Evolutionary conservation across 495 filamentous ascomycete species (phyloP).

Genomic region (Pseudoneurospora amorphoporcata): DNA sequence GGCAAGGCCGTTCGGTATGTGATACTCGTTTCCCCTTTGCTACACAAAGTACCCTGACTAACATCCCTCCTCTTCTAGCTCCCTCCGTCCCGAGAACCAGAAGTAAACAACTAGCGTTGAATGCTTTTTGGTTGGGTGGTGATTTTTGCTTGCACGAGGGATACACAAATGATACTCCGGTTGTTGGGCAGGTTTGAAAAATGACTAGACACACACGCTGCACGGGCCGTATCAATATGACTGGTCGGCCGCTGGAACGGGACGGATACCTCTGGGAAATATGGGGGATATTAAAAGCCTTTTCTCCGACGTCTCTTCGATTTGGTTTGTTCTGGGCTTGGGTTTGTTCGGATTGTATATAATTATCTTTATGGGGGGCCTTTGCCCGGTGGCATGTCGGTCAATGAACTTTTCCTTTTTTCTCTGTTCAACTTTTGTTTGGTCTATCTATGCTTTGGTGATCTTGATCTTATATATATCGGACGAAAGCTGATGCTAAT

Average conservation of each 20-base stretch:
- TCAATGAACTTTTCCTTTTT: not conserved
- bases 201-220: not conserved
- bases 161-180: not conserved
- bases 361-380: not conserved
- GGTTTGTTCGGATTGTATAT: not conserved
- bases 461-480: not conserved
- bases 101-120: conserved; percentile 42
- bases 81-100: conserved; percentile 88
- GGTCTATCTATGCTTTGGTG: not conserved
- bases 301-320: not conserved
- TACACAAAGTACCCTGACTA: conserved; percentile 9
- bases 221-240: not conserved
- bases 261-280: conserved; percentile 15
- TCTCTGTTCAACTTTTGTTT: not conserved
- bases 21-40: not conserved
- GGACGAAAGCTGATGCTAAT: not conserved
- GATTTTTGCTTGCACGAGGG: not conserved
- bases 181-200: not conserved
- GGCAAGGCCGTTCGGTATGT: conserved; percentile 87
- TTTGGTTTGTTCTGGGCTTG: not conserved
- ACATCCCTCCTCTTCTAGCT: conserved; percentile 29
- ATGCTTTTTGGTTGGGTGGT: not conserved
- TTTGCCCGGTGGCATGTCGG: not conserved
- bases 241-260: not conserved
- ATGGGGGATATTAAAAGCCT: not conserved